Conservation (phyloP, 208 protist species). For the Trypanosoma vivax region DNA sequence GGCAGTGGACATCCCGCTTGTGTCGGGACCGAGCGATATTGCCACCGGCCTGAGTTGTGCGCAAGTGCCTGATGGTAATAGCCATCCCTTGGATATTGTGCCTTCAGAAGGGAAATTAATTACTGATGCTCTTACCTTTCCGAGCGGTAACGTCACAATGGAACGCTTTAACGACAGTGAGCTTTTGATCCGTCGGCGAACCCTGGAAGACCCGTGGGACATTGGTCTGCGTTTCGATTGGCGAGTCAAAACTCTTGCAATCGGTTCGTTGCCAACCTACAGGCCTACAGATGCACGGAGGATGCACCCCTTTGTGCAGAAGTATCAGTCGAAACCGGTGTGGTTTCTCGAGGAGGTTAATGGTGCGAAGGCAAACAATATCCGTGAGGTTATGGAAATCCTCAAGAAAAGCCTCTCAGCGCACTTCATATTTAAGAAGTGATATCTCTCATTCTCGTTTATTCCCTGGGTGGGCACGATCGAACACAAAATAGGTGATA, state of each 20-base stretch:
- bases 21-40: conserved; percentile 2
- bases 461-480: no score
- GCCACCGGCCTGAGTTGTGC: no score
- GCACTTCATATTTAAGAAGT: conserved; percentile 49
- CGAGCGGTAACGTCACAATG: conserved; percentile 39
- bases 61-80: no score
- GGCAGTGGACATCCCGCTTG: conserved; percentile 22
- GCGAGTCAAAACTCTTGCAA: conserved; percentile 47
- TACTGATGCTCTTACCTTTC: conserved; percentile 29
- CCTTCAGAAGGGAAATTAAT: conserved; percentile 7
- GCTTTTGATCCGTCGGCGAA: conserved; percentile 48
- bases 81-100: no score
- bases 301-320: conserved; percentile 47
- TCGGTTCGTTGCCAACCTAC: conserved; percentile 52
- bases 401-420: conserved; percentile 52
- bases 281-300: conserved; percentile 25
- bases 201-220: conserved; percentile 53
- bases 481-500: no score
- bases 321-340: conserved; percentile 37
- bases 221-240: conserved; percentile 74
- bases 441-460: no score
- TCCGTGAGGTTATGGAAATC: conserved; percentile 57
- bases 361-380: conserved; percentile 46
- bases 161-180: conserved; percentile 60
- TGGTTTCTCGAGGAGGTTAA: conserved; percentile 73